A percentile compares a stretch with the other conserved stretches of the same genome.
These are phyloP conservation scores for Monosporozyma aquatica DNA, from an alignment of 805 yeast genomes.

Conservation along the genomic window DNA sequence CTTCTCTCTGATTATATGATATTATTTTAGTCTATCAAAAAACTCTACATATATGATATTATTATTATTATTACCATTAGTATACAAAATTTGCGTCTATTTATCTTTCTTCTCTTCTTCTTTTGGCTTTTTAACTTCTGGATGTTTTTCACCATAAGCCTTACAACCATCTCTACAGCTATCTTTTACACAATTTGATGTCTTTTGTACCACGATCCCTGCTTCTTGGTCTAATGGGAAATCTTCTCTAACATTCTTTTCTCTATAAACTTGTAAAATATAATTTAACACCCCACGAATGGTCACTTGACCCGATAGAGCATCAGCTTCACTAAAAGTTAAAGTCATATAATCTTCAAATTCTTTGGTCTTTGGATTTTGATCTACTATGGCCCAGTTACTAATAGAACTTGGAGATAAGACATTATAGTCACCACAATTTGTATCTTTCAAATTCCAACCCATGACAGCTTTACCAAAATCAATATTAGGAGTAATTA, in stretches of 20 bases:
- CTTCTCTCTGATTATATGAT: no score
- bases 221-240: not conserved
- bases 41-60: no score
- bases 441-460: constrained; percentile 11
- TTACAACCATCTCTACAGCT: not conserved
- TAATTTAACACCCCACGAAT: constrained; percentile 33
- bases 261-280: constrained; percentile 26
- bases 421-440: constrained; percentile 9
- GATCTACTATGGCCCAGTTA: constrained; percentile 14
- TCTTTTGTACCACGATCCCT: not conserved
- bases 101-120: no score
- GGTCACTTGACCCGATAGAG: constrained; percentile 29
- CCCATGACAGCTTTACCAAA: constrained; percentile 11
- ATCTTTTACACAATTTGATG: not conserved
- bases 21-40: no score
- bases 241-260: not conserved
- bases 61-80: no score
- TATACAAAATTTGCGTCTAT: no score
- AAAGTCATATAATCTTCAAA: constrained; percentile 33
- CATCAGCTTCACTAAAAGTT: constrained; percentile 34
- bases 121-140: no score
- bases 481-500: constrained; percentile 10
- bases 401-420: constrained; percentile 13
- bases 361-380: constrained; percentile 10
- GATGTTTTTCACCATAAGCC: not conserved